These are phyloP conservation scores for Spongiforma sp. DNA, from an alignment of 1,284 basidiomycete genomes.

Conservation along the genomic window DNA sequence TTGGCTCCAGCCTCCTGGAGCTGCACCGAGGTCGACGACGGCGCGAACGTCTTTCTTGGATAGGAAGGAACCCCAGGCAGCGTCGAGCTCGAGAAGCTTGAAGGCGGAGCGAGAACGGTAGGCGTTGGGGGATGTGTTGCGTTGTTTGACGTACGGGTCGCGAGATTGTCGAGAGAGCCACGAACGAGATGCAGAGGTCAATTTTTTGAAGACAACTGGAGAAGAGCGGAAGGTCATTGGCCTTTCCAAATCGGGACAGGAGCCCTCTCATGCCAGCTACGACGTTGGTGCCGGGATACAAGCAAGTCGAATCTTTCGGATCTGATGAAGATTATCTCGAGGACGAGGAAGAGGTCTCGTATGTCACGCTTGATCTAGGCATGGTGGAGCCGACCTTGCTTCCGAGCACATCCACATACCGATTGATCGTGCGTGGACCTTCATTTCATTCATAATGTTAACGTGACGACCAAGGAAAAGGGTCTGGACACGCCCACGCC, in stretches of 20 bases:
- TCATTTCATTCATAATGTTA: not conserved
- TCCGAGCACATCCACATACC: conserved; percentile 67
- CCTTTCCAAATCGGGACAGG: not conserved
- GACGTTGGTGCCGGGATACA: conserved; percentile 55
- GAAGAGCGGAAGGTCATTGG: conserved; percentile 39
- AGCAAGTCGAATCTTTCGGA: conserved; percentile 64
- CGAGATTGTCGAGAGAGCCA: conserved; percentile 69
- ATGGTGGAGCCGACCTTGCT: conserved; percentile 74
- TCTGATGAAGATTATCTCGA: conserved; percentile 65
- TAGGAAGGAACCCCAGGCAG: conserved; percentile 57
- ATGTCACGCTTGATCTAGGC: conserved; percentile 75
- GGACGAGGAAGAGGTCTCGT: conserved; percentile 63
- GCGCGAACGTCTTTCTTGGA: conserved; percentile 53
- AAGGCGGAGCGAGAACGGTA: conserved; percentile 86
- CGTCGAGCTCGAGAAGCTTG: conserved; percentile 80
- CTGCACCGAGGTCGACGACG: conserved; percentile 85
- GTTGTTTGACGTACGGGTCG: conserved; percentile 73
- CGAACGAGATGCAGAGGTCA: conserved; percentile 46
- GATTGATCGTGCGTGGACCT: conserved; percentile 64
- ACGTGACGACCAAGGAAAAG: conserved; percentile 41
- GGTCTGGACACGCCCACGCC: conserved; percentile 77
- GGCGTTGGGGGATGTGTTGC: conserved; percentile 46
- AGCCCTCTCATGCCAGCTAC: conserved; percentile 33
- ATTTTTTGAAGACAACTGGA: conserved; percentile 32
- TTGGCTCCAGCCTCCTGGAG: conserved; percentile 90